A percentile compares a stretch with the other conserved stretches of the same genome.
phyloP scores from a whole-genome alignment of 192 early-diverging fungal species.

The Rhizophagus sp. region DNA sequence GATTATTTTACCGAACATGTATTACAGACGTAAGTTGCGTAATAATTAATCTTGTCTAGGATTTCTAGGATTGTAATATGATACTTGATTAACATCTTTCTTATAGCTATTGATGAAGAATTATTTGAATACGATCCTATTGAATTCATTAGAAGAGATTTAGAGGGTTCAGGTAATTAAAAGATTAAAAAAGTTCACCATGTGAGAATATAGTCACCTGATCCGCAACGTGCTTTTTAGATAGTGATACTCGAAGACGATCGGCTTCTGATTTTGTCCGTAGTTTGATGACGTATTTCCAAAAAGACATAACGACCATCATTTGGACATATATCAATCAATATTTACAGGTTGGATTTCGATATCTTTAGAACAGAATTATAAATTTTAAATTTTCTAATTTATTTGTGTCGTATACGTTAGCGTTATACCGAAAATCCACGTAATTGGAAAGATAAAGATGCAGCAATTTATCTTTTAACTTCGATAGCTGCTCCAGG shows the following conservation, averaged over 20 bases:
- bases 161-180: constrained; percentile 78
- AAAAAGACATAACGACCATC: constrained; percentile 80
- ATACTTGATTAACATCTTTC: constrained; percentile 3
- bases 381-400: neutral
- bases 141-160: constrained; percentile 89
- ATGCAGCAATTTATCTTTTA: constrained; percentile 91
- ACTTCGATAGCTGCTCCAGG: constrained; percentile 85
- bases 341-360: constrained; percentile 47
- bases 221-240: constrained; percentile 35
- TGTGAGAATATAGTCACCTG: neutral
- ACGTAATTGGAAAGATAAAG: constrained; percentile 90
- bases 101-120: constrained; percentile 79
- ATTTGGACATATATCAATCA: constrained; percentile 75
- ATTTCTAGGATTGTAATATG: neutral
- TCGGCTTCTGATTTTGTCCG: constrained; percentile 91
- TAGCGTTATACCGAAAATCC: constrained; percentile 74
- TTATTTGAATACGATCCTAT: constrained; percentile 97
- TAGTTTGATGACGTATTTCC: constrained; percentile 87
- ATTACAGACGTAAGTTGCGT: constrained; percentile 59
- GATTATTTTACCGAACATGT: constrained; percentile 92
- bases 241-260: constrained; percentile 89
- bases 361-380: neutral
- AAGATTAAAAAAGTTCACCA: neutral
- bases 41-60: neutral
- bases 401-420: constrained; percentile 3